Evolutionary conservation across 352 stramenopile species (phyloP).

Genomic region (Pythium brachiatum): DNA sequence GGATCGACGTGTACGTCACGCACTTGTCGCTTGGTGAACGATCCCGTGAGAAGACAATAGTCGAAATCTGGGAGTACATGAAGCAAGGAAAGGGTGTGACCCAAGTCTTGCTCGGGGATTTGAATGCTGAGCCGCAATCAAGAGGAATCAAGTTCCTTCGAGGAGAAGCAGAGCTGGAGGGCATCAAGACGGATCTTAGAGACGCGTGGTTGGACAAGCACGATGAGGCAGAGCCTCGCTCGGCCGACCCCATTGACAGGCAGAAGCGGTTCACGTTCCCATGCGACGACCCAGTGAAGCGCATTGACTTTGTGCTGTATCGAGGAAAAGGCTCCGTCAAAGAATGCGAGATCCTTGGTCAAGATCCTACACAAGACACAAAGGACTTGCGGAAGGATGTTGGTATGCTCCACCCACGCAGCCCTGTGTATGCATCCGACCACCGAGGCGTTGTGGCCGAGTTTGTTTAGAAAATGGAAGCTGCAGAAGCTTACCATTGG

Average conservation of each 20-base stretch:
- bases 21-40: conserved; percentile 81
- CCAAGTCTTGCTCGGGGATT: conserved; percentile 79
- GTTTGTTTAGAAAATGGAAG: conserved; percentile 26
- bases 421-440: conserved; percentile 84
- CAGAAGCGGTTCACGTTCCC: conserved; percentile 79
- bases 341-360: conserved; percentile 72
- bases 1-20: conserved; percentile 85
- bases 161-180: conserved; percentile 49
- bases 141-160: conserved; percentile 77
- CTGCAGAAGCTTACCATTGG: too few species aligned
- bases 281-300: conserved; percentile 79
- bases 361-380: conserved; percentile 69
- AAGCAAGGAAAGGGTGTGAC: conserved; percentile 50
- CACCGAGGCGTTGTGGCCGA: conserved; percentile 80
- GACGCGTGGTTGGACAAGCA: conserved; percentile 76
- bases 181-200: conserved; percentile 60
- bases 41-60: conserved; percentile 68
- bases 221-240: conserved; percentile 57
- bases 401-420: conserved; percentile 73
- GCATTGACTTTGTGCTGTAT: conserved; percentile 86
- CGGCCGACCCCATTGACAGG: conserved; percentile 36
- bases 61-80: conserved; percentile 85
- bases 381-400: conserved; percentile 50
- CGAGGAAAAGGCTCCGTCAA: conserved; percentile 61
- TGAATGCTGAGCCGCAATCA: conserved; percentile 87